These are phyloP conservation scores for Kwoniella bestiolae DNA, from an alignment of 768 basidiomycete species.

Conservation along the genomic window DNA sequence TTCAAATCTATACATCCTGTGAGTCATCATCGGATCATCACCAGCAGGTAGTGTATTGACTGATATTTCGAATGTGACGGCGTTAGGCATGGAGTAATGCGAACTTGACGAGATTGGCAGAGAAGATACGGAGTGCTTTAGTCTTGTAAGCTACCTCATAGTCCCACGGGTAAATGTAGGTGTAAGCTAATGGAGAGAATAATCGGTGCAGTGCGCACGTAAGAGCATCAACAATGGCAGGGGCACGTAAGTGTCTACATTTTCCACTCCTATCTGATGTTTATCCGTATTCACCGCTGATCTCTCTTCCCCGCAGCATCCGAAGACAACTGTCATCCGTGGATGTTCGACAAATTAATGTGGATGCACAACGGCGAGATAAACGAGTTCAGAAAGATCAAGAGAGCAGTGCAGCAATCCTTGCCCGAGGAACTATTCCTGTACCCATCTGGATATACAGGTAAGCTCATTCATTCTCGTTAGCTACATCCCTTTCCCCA, in stretches of 20 bases:
- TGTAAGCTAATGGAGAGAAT: neutral
- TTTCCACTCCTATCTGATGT: neutral
- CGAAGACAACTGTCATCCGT: slow-evolving; percentile 71
- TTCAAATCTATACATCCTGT: slow-evolving; percentile 95
- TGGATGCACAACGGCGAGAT: slow-evolving; percentile 98
- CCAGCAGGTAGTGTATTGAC: neutral
- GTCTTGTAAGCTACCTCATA: slow-evolving; percentile 71
- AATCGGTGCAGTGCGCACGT: slow-evolving; percentile 72
- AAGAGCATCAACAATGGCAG: slow-evolving; percentile 74
- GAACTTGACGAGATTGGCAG: slow-evolving; percentile 88
- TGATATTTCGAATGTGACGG: neutral
- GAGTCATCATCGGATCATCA: slow-evolving; percentile 42
- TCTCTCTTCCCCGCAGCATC: slow-evolving; percentile 41
- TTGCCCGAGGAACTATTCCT: slow-evolving; percentile 84
- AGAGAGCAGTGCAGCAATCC: slow-evolving; percentile 74
- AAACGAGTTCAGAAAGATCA: slow-evolving; percentile 77
- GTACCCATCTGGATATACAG: slow-evolving; percentile 89
- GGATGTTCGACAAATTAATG: slow-evolving; percentile 89
- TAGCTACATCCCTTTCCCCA: slow-evolving; percentile 2
- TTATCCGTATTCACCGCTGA: too few relatives aligned
- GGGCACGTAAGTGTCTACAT: slow-evolving; percentile 48
- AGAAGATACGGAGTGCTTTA: slow-evolving; percentile 94
- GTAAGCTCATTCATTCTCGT: slow-evolving; percentile 57
- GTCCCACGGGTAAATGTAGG: neutral
- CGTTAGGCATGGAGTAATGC: slow-evolving; percentile 92